Base-by-base conservation (phyloP, 257 asterid species). In the Solanum neorickii region DNA sequence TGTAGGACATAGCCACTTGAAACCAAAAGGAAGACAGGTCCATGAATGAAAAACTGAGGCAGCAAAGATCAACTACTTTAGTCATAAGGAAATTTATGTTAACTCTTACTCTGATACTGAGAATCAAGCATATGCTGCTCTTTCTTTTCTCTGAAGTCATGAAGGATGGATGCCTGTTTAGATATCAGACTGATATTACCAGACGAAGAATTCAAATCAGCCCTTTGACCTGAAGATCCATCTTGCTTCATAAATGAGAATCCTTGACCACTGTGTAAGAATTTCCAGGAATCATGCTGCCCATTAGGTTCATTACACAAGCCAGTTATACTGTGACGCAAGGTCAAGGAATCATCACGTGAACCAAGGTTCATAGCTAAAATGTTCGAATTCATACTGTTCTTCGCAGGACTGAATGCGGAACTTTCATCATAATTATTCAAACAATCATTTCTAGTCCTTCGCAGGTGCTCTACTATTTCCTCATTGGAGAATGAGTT, bases 401-500 rank as follows among this genome's bases (percentile, higher is more conserved):
- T 94, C 92, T 94, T 94, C 80, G 91, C 95, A 83, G 93, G 95
- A 92, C 91, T 92, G 84, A 92, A 91, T 74, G 89, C 93, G 86
- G 98, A 89, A 69, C 86, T 92, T 80, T 94, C 94, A 87, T 88
- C 94, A 82, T 90, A 94, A 93, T 92, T 93, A 82, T 87, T 88
- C 88, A 87, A 87, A 84, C 90, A 90, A 72, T 88, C 95, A 88
- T 90, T 95, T 88, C 89, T 94, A 87, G 95, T 92, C 91, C 99
- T 94, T 70, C 98, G 94, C 80, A 97, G 90, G 92, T 95, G 98
- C 91, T 97, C 98, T 66, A 95, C 98, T 91, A 97, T 94, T 91
- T 97, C 99, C 92, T 97, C 99, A 91, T 94, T 94, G 88, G 98
- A 95, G 93, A 95, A 95, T 69, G 97, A 94, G 90, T 91, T 93